Evolutionary conservation across 768 basidiomycete species (phyloP), one percentile per base, ranked within the genome.

Genomic region (Tylopilus balloui): DNA sequence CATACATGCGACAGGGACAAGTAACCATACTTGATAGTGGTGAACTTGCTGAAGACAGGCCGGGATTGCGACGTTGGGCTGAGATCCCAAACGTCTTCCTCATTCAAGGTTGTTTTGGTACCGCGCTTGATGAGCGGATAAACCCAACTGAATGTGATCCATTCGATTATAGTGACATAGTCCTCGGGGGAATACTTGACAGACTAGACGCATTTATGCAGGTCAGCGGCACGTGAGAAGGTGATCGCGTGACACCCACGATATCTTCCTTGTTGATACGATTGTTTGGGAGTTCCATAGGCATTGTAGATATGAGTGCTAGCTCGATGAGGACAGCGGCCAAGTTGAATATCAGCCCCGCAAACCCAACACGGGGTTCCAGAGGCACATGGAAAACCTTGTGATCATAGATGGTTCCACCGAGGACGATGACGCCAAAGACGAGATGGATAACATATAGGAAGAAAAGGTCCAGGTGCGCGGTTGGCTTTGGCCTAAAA

Each of bases 131-230:
- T 71, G 4, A 88, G 73, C 3, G 85, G 86, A 38, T 79, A 74
- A 25, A 89, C 72, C 86, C 88, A 91, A 29, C 60, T 69, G 56
- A 88, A 89, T 1, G 84, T 79, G 0, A 80, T 67, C 88, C 88
- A 89, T 34, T 78, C 76, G 70, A 78, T 79, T 13, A 92, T 72
- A 1, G 81, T 70, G 1, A 83, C 81, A 59, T 89, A 90, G 56
- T 91, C 88, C 60, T 92, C 89, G 0, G 82, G 85, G 2, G 64
- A 64, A 53, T 57, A 47, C 34, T 62, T 68, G 47, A 62, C 46
- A 21, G 31, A 68, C 65, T 66, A 21, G 42, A 32, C 1, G 29
- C 14, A 42, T 47, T 38, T 28, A 51, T 0, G n/a, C 46, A 28
- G 34, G 21, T 44, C 52, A 40, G 40, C 0, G 5, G 17, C 2